phyloP scores from a whole-genome alignment of 2,329 filamentous ascomycete species.

The Ophiocordyceps camponoti-saundersi region DNA sequence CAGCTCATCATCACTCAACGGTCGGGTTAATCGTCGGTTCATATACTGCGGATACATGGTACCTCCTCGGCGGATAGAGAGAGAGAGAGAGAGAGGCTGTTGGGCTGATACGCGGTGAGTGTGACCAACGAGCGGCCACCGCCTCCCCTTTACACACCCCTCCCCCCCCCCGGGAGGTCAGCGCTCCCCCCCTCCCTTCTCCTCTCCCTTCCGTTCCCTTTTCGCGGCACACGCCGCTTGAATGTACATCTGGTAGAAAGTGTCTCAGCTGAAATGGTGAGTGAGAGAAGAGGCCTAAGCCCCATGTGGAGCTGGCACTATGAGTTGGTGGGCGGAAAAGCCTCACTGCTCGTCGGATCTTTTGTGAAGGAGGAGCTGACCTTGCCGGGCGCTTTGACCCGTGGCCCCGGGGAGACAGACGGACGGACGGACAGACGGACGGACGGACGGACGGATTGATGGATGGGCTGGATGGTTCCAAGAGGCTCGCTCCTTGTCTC shows the following conservation, averaged over 20 bases:
- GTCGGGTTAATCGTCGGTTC: background rate
- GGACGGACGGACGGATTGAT: too few species aligned
- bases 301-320: constrained; percentile 1
- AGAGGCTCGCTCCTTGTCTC: too few species aligned
- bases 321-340: background rate
- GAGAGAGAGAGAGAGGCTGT: background rate
- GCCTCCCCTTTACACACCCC: too few species aligned
- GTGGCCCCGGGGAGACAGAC: too few species aligned
- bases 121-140: background rate
- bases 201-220: background rate
- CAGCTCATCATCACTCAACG: background rate
- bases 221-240: constrained; percentile 1
- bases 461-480: too few species aligned
- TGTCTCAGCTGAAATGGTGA: constrained; percentile 1
- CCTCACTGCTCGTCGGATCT: background rate
- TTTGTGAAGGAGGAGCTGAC: background rate
- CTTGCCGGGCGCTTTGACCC: background rate
- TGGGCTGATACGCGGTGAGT: background rate
- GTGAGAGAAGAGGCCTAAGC: constrained; percentile 6
- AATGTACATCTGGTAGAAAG: constrained; percentile 1
- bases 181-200: too few species aligned
- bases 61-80: too few species aligned
- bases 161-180: background rate
- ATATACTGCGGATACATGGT: background rate
- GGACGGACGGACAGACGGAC: too few species aligned